phyloP scores from a whole-genome alignment of 495 filamentous ascomycete species.

The Endocarpon pusillum region DNA sequence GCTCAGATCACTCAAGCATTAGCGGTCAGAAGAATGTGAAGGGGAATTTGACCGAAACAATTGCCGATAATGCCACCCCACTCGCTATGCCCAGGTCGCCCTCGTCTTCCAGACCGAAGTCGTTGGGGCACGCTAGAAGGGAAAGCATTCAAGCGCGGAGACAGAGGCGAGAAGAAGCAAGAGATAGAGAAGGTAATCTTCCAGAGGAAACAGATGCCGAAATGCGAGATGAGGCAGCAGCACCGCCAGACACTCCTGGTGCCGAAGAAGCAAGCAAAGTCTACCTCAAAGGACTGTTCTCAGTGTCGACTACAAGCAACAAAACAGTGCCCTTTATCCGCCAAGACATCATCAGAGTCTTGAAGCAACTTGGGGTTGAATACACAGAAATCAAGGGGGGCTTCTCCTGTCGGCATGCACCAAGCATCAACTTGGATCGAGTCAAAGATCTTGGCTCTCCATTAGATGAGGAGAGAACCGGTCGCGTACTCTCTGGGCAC shows the following conservation, averaged over 20 bases:
- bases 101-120: slow-evolving; percentile 63
- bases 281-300: slow-evolving; percentile 94
- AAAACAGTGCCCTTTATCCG: slow-evolving; percentile 74
- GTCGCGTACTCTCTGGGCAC: slow-evolving; percentile 38
- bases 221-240: slow-evolving; percentile 34
- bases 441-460: slow-evolving; percentile 44
- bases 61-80: slow-evolving; percentile 9
- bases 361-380: slow-evolving; percentile 75
- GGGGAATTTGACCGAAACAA: slow-evolving; percentile 21
- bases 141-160: slow-evolving; percentile 82
- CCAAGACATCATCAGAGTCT: slow-evolving; percentile 77
- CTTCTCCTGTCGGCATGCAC: slow-evolving; percentile 73
- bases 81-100: slow-evolving; percentile 15
- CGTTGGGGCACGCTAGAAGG: slow-evolving; percentile 72
- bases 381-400: slow-evolving; percentile 86
- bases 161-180: slow-evolving; percentile 44
- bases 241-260: slow-evolving; percentile 24
- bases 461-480: slow-evolving; percentile 22
- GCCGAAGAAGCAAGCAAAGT: slow-evolving; percentile 62
- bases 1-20: slow-evolving; percentile 51
- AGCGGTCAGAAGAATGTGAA: slow-evolving; percentile 22
- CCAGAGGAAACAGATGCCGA: slow-evolving; percentile 52
- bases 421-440: slow-evolving; percentile 74
- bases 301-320: slow-evolving; percentile 88
- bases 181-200: slow-evolving; percentile 44